A percentile compares a stretch with the other conserved stretches of the same genome.
Evolutionary conservation across 225 moss, liverwort and hornwort species (phyloP).

Genomic region (Lunularia cruciata): DNA sequence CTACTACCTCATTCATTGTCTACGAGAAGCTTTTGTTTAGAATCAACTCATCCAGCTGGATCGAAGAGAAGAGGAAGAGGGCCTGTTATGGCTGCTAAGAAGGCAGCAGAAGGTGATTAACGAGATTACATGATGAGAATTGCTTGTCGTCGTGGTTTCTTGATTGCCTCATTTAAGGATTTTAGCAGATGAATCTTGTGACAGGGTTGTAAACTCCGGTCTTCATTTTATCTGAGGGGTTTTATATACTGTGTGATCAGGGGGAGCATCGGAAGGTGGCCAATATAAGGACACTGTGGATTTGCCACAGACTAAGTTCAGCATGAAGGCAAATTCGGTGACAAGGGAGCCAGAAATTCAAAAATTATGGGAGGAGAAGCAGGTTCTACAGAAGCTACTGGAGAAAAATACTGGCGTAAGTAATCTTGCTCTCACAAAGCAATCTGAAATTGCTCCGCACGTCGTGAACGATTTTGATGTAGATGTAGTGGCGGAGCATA

Average conservation of each 20-base stretch:
- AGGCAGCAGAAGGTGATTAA: slow-evolving; percentile 62
- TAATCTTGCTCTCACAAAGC: not conserved
- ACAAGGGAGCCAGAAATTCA: slow-evolving; percentile 96
- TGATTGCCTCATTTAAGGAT: not conserved
- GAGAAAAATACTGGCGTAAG: slow-evolving; percentile 78
- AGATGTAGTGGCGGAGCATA: not conserved
- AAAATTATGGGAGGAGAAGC: slow-evolving; percentile 87
- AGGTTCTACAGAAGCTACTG: slow-evolving; percentile 69
- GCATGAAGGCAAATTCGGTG: slow-evolving; percentile 95
- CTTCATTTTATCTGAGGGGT: not conserved
- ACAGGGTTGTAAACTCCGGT: not conserved
- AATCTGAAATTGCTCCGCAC: not conserved
- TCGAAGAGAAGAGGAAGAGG: slow-evolving; percentile 84
- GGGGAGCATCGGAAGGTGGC: slow-evolving; percentile 59
- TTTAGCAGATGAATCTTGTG: not conserved
- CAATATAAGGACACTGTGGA: slow-evolving; percentile 92
- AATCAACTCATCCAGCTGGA: slow-evolving; percentile 6
- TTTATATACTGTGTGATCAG: slow-evolving; percentile 6
- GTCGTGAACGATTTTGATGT: not conserved
- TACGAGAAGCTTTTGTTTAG: slow-evolving; percentile 31
- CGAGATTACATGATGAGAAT: not conserved
- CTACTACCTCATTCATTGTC: slow-evolving; percentile 20
- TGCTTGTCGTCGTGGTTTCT: not conserved
- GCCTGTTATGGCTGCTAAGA: slow-evolving; percentile 78
- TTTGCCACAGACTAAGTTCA: slow-evolving; percentile 82